Evolutionary conservation across 73 alveolate genomes (phyloP).

Genomic region (Vitrella brassicaformis): DNA sequence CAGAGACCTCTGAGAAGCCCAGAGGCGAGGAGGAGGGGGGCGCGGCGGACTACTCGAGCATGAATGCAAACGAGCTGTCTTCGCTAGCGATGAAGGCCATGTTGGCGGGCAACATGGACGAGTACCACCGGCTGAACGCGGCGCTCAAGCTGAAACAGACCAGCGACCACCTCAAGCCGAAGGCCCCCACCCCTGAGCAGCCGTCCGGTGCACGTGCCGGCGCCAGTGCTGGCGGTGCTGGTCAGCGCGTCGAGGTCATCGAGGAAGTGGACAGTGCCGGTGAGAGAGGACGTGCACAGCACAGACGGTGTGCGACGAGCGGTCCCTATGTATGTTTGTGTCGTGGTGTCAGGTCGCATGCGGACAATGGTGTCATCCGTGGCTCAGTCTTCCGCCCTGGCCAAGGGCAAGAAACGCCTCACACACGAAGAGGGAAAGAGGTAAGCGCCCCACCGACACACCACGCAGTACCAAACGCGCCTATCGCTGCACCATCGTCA

Average conservation of each 20-base stretch:
- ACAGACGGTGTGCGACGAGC: too few relatives aligned
- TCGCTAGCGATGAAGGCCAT: not conserved
- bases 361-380: not conserved
- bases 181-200: too few relatives aligned
- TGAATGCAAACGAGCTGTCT: not conserved
- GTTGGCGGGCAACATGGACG: not conserved
- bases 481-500: too few relatives aligned
- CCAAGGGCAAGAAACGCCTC: not conserved
- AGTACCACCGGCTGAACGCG: not conserved
- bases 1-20: not conserved
- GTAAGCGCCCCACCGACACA: not conserved
- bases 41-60: not conserved
- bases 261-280: not conserved
- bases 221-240: too few relatives aligned
- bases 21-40: not conserved
- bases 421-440: not conserved
- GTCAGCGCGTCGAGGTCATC: not conserved
- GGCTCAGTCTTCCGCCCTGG: not conserved
- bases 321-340: not conserved
- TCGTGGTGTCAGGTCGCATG: not conserved
- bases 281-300: too few relatives aligned
- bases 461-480: too few relatives aligned
- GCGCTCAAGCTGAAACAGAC: too few relatives aligned
- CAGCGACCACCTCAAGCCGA: too few relatives aligned
- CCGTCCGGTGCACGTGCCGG: too few relatives aligned